These are phyloP conservation scores for Alternaria arborescens DNA, from an alignment of 2,329 filamentous ascomycete species.

Conservation along the genomic window DNA sequence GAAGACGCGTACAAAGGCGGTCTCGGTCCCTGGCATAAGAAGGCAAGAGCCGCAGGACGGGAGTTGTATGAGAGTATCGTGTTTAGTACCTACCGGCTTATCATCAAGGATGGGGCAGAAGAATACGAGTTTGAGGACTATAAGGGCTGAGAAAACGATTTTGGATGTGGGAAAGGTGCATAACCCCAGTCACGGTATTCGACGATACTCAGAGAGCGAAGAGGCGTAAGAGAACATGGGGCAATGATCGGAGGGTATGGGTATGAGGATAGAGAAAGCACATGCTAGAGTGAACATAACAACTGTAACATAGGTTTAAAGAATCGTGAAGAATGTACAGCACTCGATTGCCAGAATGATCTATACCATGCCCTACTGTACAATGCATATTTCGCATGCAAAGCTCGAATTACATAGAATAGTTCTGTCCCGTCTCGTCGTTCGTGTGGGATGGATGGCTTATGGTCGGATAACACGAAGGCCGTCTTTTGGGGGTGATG, in stretches of 20 bases:
- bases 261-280: background rate
- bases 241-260: background rate
- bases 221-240: background rate
- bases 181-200: background rate
- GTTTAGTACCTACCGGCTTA: constrained; percentile 59
- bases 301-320: background rate
- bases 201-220: background rate
- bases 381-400: constrained; percentile 38
- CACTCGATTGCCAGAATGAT: constrained; percentile 38
- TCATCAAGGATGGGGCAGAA: constrained; percentile 70
- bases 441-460: constrained; percentile 12
- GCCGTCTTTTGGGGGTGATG: constrained; percentile 58
- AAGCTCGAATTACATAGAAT: constrained; percentile 28
- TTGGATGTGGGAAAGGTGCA: background rate
- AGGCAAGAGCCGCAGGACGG: constrained; percentile 59
- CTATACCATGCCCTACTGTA: constrained; percentile 49
- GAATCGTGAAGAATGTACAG: constrained; percentile 32
- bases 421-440: constrained; percentile 10
- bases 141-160: constrained; percentile 15
- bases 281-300: background rate
- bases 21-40: constrained; percentile 64
- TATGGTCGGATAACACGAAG: constrained; percentile 58
- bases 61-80: constrained; percentile 56
- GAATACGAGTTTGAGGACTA: constrained; percentile 62
- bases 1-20: constrained; percentile 69